Evolutionary conservation across 2,329 filamentous ascomycete species (phyloP), one percentile per base, ranked within the genome.

Genomic region (Claviceps spartinae): DNA sequence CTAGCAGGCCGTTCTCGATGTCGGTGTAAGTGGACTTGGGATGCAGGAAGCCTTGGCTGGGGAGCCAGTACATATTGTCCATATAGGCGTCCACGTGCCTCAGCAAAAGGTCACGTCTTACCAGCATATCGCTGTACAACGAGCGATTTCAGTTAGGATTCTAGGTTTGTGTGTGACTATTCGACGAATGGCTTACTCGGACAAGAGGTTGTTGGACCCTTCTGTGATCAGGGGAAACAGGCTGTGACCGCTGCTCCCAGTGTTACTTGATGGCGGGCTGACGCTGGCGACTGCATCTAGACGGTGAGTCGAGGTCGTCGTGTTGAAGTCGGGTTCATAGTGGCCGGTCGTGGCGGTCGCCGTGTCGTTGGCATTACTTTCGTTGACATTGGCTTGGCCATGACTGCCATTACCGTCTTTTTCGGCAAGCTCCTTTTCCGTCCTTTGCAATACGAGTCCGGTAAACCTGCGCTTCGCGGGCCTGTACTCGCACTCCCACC

Each of bases 51-150:
- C 67, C 66, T 53, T 69, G 62, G 51, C 66, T 68, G 5, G 68
- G 69, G 24, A 70, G 61, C 53, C 63, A 65, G 53, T 66, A 69
- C 44, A 70, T 57, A 40, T 66, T 58, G 26, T 67, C 61, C 52
- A 72, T 68, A 53, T 69, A 72, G 1, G 65, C 66, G 47, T 69
- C 64, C 20, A 70, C 58, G 53, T 72, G 68, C 18, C 59, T 61
- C 37, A 66, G 48, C 14, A 71, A 56, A 38, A 70, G 53, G n/a
- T 68, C 61, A 52, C 60, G 66, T 42, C 63, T 64, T 6, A 63
- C 58, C 20, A 70, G 54, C 18, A 66, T 55, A 47, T 68, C 63
- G 47, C 68, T 67, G 36, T 13, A 40, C 7, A 18, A 20, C 36
- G 41, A 43, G 11, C 37, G 1, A 45, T 16, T 8, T 48, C 36